phyloP scores from a whole-genome alignment of 257 asterid species.

The Sherardia arvensis region DNA sequence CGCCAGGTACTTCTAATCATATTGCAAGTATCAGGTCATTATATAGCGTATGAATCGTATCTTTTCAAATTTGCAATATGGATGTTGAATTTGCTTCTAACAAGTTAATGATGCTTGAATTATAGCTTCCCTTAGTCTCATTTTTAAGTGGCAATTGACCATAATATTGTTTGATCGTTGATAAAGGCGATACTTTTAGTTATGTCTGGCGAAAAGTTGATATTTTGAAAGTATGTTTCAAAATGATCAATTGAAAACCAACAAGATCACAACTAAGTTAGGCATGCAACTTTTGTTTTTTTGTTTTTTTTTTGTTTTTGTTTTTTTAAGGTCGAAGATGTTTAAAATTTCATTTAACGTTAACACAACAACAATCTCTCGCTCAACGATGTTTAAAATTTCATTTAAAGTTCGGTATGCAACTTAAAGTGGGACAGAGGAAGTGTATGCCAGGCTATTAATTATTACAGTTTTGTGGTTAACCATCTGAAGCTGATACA shows the following conservation, averaged over 20 bases:
- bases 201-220: neutral
- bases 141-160: neutral
- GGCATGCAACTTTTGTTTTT: neutral
- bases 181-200: too few species aligned
- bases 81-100: neutral
- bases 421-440: neutral
- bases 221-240: neutral
- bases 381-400: too few species aligned
- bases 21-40: neutral
- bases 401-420: neutral
- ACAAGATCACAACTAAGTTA: neutral
- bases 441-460: neutral
- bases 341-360: too few species aligned
- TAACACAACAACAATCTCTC: too few species aligned
- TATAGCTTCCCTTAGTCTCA: neutral
- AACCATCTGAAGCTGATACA: neutral
- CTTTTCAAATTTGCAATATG: neutral
- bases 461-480: neutral
- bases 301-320: too few species aligned
- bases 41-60: neutral
- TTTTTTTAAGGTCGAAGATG: too few species aligned
- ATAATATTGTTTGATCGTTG: neutral
- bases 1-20: constrained; percentile 56
- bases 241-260: neutral
- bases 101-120: neutral